phyloP scores from a whole-genome alignment of 768 basidiomycete genomes.

The Clathrus columnatus region DNA sequence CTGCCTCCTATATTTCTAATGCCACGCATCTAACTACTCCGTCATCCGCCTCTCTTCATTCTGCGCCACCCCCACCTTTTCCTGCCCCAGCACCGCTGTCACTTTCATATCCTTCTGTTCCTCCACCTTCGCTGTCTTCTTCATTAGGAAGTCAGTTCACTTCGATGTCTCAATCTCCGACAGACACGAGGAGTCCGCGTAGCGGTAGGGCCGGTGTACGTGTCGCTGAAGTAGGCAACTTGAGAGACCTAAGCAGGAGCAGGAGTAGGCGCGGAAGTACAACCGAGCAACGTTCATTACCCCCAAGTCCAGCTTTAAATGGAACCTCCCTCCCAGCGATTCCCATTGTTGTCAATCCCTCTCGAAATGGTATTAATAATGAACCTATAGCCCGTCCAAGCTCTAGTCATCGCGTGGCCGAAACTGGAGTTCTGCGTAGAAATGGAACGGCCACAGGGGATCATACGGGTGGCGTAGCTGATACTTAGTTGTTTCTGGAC shows the following conservation, averaged over 20 bases:
- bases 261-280: conserved; percentile 14
- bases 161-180: conserved; percentile 28
- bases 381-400: neutral
- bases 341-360: neutral
- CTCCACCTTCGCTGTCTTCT: conserved; percentile 72
- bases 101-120: conserved; percentile 74
- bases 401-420: conserved; percentile 8
- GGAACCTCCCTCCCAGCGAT: neutral
- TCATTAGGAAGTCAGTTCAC: conserved; percentile 63
- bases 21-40: conserved; percentile 68
- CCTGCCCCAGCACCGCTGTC: conserved; percentile 29
- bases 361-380: neutral
- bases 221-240: conserved; percentile 58
- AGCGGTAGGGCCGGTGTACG: conserved; percentile 49
- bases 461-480: neutral
- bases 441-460: neutral
- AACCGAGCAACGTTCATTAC: conserved; percentile 9
- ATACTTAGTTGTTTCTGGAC: neutral
- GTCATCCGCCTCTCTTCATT: conserved; percentile 44
- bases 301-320: conserved; percentile 3
- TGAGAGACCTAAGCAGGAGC: conserved; percentile 21
- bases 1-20: conserved; percentile 46
- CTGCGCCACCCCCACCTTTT: conserved; percentile 27
- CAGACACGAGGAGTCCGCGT: conserved; percentile 47
- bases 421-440: conserved; percentile 4